Percentiles rank a stretch among this genome's conserved stretches.
Conservation (phyloP, 176 grass and related monocot genomes). For the Aegilops bicornis region DNA sequence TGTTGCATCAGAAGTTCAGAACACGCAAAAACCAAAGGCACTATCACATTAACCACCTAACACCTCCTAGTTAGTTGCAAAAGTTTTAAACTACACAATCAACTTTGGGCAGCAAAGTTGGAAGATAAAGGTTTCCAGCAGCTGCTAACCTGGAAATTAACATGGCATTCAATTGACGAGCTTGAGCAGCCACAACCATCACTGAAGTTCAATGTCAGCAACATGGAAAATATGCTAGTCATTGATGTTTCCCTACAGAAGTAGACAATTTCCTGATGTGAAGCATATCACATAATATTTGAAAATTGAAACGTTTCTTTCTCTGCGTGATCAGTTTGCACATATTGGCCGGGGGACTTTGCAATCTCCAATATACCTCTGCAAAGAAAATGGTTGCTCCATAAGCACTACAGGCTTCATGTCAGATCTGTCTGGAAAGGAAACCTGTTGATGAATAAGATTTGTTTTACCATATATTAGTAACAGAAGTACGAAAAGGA, state of each 20-base stretch:
- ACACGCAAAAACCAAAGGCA: neutral
- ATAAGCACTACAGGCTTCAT: conserved; percentile 69
- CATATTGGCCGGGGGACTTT: neutral
- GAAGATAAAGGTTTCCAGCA: conserved; percentile 15
- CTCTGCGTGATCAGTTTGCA: neutral
- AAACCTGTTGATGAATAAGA: conserved; percentile 53
- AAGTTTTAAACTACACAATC: neutral
- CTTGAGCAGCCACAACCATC: conserved; percentile 70
- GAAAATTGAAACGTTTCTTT: conserved; percentile 14
- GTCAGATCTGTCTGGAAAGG: conserved; percentile 86
- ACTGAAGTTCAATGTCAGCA: conserved; percentile 83
- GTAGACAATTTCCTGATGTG: conserved; percentile 21
- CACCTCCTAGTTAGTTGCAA: neutral
- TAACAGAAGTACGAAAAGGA: neutral
- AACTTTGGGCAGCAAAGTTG: neutral
- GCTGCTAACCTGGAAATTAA: conserved; percentile 74
- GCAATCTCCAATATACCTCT: conserved; percentile 45
- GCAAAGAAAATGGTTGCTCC: conserved; percentile 90
- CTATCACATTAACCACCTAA: neutral
- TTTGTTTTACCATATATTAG: neutral
- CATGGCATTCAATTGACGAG: conserved; percentile 69
- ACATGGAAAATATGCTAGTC: conserved; percentile 68
- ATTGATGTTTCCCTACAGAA: conserved; percentile 82
- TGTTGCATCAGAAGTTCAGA: too few species aligned
- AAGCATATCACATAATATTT: conserved; percentile 25